phyloP scores from a whole-genome alignment of 2,329 filamentous ascomycete species.

The Aspergillus ochraceus region DNA sequence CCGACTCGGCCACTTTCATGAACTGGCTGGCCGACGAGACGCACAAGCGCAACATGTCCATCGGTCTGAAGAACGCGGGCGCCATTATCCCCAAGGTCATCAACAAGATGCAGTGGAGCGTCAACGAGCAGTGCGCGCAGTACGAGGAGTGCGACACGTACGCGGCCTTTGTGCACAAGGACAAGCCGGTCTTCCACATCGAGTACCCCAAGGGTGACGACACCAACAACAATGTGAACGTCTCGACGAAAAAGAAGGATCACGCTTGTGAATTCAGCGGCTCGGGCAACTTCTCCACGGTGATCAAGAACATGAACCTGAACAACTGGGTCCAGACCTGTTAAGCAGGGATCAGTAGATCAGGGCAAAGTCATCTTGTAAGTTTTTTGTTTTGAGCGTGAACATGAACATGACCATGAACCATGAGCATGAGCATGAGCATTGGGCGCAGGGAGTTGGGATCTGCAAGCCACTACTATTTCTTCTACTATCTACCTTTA shows the following conservation, averaged over 20 bases:
- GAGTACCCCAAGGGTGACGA: conserved; percentile 63
- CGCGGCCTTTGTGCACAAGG: conserved; percentile 56
- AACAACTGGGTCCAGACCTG: conserved; percentile 65
- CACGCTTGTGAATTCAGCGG: conserved; percentile 51
- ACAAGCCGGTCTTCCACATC: conserved; percentile 72
- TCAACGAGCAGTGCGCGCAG: conserved; percentile 69
- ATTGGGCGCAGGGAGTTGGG: not conserved
- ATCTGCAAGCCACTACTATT: not conserved
- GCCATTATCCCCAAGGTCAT: conserved; percentile 57
- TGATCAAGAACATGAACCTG: conserved; percentile 65
- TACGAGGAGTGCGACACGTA: conserved; percentile 62
- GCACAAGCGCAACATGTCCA: conserved; percentile 55
- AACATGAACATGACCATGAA: not conserved
- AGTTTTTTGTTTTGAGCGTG: not conserved
- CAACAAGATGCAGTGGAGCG: conserved; percentile 60
- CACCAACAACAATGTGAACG: conserved; percentile 33
- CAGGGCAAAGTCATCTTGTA: not conserved
- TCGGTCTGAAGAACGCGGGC: conserved; percentile 69
- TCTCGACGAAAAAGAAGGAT: conserved; percentile 35
- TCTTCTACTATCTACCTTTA: not conserved
- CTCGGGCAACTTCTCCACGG: conserved; percentile 58
- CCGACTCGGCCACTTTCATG: conserved; percentile 60
- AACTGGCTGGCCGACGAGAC: conserved; percentile 60
- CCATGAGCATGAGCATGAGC: not conserved
- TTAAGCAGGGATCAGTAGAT: conserved; percentile 8